Evolutionary conservation across 2,329 filamentous ascomycete genomes (phyloP).

Genomic region (Teratosphaeria gauchensis): DNA sequence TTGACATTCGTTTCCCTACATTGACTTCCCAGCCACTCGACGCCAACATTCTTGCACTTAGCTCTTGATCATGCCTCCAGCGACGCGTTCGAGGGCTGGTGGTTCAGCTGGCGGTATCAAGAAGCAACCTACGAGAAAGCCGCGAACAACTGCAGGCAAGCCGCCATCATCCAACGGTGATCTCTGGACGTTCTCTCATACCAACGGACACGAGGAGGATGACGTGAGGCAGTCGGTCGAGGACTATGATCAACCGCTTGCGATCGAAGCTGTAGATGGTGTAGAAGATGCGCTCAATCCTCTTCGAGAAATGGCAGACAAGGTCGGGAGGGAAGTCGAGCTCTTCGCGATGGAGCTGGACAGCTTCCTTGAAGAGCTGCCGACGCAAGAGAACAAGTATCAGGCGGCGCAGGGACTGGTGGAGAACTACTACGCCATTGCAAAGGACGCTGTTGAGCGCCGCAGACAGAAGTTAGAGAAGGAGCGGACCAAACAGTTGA

Average conservation of each 20-base stretch:
- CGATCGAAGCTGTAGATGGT: neutral
- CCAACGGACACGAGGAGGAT: slow-evolving; percentile 3
- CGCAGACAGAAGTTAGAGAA: slow-evolving; percentile 34
- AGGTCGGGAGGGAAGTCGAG: slow-evolving; percentile 73
- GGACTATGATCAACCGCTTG: neutral
- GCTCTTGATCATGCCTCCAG: neutral
- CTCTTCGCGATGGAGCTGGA: slow-evolving; percentile 77
- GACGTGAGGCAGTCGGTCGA: slow-evolving; percentile 5
- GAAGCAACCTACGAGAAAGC: slow-evolving; percentile 3
- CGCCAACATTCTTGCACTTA: neutral
- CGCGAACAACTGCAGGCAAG: neutral
- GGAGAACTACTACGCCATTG: slow-evolving; percentile 38
- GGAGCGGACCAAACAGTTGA: slow-evolving; percentile 30
- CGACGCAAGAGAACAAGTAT: slow-evolving; percentile 39
- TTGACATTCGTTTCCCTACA: neutral
- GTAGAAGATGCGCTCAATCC: slow-evolving; percentile 29
- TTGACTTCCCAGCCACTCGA: neutral
- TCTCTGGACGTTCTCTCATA: neutral
- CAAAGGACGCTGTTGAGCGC: slow-evolving; percentile 39
- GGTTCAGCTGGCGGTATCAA: neutral
- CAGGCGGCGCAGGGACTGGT: slow-evolving; percentile 55
- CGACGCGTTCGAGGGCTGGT: neutral
- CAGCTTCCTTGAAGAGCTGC: slow-evolving; percentile 48
- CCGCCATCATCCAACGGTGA: neutral
- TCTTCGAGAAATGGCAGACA: slow-evolving; percentile 55